Evolutionary conservation across 345 rosid species (phyloP).

Genomic region (Fremontodendron californicum): DNA sequence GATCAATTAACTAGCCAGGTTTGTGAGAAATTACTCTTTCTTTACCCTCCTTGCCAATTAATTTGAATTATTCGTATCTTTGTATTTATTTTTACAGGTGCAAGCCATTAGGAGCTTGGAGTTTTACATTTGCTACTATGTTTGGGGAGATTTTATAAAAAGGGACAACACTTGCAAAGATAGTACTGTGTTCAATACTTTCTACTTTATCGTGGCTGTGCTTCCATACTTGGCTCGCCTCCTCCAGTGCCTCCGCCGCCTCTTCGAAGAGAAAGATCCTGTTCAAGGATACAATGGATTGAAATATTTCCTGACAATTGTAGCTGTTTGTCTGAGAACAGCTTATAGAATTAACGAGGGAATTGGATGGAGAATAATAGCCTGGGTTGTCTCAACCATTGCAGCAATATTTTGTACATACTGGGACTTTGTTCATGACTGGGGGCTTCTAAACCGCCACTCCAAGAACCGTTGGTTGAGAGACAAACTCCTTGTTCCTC

Average conservation of each 20-base stretch:
- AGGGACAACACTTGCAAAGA: constrained; percentile 37
- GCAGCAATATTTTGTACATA: constrained; percentile 51
- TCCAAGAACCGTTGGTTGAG: constrained; percentile 63
- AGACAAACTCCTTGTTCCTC: constrained; percentile 60
- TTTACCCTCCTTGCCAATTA: background rate
- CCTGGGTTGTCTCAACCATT: constrained; percentile 43
- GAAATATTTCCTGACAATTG: constrained; percentile 51
- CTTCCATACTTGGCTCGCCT: constrained; percentile 31
- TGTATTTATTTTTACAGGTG: constrained; percentile 28
- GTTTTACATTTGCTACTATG: constrained; percentile 68
- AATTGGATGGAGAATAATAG: constrained; percentile 34
- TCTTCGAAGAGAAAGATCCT: constrained; percentile 55
- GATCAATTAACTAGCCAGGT: constrained; percentile 81
- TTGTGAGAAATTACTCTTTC: background rate
- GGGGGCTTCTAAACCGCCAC: constrained; percentile 60
- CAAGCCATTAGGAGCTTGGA: constrained; percentile 73
- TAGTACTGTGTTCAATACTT: constrained; percentile 28
- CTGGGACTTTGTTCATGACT: constrained; percentile 66
- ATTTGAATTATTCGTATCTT: background rate
- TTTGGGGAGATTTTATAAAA: constrained; percentile 53
- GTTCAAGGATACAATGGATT: constrained; percentile 56
- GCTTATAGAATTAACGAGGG: constrained; percentile 37
- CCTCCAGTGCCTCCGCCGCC: constrained; percentile 51
- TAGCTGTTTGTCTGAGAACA: constrained; percentile 58
- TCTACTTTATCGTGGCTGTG: constrained; percentile 55